Conservation (phyloP, 306 rosid species). For the Quercus agrifolia region DNA sequence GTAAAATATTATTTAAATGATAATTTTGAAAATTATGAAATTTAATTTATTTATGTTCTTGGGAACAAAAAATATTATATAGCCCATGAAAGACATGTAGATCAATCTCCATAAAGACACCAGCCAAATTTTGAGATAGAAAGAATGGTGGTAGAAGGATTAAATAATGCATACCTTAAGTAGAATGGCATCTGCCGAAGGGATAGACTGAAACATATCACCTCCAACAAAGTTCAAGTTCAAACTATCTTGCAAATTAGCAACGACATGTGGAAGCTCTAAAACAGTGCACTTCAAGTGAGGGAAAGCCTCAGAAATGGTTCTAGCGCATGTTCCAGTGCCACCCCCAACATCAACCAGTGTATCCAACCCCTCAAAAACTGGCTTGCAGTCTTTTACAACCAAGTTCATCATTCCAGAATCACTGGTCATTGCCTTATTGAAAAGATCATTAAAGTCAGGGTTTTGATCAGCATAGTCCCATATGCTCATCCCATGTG, state of each 20-base stretch:
- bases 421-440: slow-evolving; percentile 43
- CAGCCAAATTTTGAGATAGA: no score
- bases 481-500: slow-evolving; percentile 35
- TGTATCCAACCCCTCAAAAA: slow-evolving; percentile 43
- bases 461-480: slow-evolving; percentile 18
- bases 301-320: slow-evolving; percentile 41
- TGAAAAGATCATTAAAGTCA: slow-evolving; percentile 4
- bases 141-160: background rate
- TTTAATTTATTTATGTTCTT: no score
- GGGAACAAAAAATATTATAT: no score
- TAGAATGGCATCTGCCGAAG: slow-evolving; percentile 43
- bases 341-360: slow-evolving; percentile 45
- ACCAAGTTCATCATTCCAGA: slow-evolving; percentile 41
- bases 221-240: slow-evolving; percentile 50
- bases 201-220: slow-evolving; percentile 47
- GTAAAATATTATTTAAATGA: no score
- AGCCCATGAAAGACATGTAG: no score
- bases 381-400: slow-evolving; percentile 29
- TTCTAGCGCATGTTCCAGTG: slow-evolving; percentile 23
- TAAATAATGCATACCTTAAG: slow-evolving; percentile 31
- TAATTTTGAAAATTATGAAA: no score
- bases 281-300: slow-evolving; percentile 43
- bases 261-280: slow-evolving; percentile 48
- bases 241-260: slow-evolving; percentile 5
- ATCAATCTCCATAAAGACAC: no score